A percentile compares a stretch with the other conserved stretches of the same genome.
Conservation (phyloP, 768 basidiomycete species). For the Mycena floridula region DNA sequence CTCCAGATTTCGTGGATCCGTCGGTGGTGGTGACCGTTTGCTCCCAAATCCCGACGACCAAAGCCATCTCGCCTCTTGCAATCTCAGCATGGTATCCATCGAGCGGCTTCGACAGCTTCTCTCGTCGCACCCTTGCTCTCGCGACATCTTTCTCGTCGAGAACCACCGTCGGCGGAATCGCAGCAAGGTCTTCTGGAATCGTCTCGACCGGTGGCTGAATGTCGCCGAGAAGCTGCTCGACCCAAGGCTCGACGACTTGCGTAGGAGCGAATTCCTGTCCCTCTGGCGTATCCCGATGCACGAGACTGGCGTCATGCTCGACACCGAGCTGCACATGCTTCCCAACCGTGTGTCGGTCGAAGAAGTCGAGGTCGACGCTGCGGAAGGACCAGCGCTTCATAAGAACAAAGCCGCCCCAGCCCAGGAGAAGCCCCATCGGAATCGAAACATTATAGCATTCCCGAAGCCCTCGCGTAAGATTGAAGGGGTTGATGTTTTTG, state of each 20-base stretch:
- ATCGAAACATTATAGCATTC: conserved; percentile 47
- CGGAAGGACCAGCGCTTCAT: conserved; percentile 31
- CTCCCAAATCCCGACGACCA: conserved; percentile 55
- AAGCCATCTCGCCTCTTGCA: conserved; percentile 63
- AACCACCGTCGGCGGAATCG: conserved; percentile 7
- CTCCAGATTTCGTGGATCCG: conserved; percentile 30
- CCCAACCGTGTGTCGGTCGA: conserved; percentile 49
- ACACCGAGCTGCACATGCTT: too few species aligned
- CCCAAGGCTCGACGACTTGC: conserved; percentile 25
- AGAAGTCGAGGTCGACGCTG: conserved; percentile 26
- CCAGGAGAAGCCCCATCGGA: conserved; percentile 40
- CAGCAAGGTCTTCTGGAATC: too few species aligned
- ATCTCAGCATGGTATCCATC: conserved; percentile 49
- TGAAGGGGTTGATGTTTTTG: conserved; percentile 35
- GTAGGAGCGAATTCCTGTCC: conserved; percentile 41
- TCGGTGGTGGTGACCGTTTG: too few species aligned
- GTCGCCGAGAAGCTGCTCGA: conserved; percentile 31
- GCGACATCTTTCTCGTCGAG: conserved; percentile 40
- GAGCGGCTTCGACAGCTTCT: conserved; percentile 34
- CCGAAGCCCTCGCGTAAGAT: conserved; percentile 35
- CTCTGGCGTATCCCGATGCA: conserved; percentile 38
- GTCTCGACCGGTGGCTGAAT: too few species aligned
- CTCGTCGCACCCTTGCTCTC: conserved; percentile 44
- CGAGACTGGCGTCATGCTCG: conserved; percentile 60
- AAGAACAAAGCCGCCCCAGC: conserved; percentile 41